phyloP scores from a whole-genome alignment of 2,329 filamentous ascomycete genomes.

The Mycosphaerella arachidis region DNA sequence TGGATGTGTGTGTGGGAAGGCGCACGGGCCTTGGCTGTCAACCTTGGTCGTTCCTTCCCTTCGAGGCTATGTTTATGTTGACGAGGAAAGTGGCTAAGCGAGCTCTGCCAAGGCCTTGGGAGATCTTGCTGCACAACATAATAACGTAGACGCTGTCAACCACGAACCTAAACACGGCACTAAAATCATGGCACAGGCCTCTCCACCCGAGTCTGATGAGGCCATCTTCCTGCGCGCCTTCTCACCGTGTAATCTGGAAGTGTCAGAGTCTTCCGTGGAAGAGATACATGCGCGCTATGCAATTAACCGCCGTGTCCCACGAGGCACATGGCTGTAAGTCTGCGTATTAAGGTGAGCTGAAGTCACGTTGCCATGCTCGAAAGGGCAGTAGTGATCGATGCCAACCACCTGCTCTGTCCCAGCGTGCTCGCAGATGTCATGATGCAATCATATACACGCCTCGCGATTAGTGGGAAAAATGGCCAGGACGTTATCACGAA shows the following conservation, averaged over 20 bases:
- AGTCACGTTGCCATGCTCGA: background rate
- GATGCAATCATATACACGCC: background rate
- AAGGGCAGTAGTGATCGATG: constrained; percentile 6
- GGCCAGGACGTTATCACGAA: background rate
- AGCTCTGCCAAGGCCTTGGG: background rate
- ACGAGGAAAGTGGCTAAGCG: constrained; percentile 7
- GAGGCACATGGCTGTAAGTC: constrained; percentile 5
- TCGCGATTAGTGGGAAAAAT: background rate
- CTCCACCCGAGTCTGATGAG: constrained; percentile 2
- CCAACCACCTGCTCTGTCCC: background rate
- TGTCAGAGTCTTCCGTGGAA: background rate
- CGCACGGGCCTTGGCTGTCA: background rate
- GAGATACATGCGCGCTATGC: background rate
- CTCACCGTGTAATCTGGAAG: background rate
- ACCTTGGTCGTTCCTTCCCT: background rate
- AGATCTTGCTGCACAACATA: constrained; percentile 17
- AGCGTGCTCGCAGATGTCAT: background rate
- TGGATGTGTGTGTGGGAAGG: too few species aligned
- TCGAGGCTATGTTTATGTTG: too few species aligned
- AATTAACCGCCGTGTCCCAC: background rate
- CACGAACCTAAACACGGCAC: constrained; percentile 6
- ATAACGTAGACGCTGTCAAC: constrained; percentile 6
- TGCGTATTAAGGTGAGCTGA: constrained; percentile 1
- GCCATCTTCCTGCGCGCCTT: background rate
- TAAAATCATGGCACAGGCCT: background rate